phyloP scores from a whole-genome alignment of 176 grass and related monocot species.

The Dactylis glomerata region DNA sequence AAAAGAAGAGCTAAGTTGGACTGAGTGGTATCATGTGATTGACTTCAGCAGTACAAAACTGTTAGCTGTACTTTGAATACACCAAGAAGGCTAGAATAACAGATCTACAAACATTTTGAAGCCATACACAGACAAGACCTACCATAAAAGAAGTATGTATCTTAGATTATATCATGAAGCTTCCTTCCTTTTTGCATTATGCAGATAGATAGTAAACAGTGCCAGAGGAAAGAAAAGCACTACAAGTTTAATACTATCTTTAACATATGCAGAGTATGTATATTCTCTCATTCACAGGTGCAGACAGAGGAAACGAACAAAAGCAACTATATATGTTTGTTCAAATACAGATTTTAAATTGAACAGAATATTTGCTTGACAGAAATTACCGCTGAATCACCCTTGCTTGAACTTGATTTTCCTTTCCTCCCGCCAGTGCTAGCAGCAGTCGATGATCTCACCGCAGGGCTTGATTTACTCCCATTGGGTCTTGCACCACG shows the following conservation, averaged over 20 bases:
- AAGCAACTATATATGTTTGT: not conserved
- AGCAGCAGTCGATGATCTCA: conserved; percentile 53
- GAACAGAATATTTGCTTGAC: not conserved
- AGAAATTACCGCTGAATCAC: conserved; percentile 65
- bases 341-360: conserved; percentile 5
- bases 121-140: not conserved
- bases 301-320: not conserved
- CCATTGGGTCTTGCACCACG: conserved; percentile 64
- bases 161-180: not conserved
- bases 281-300: not conserved
- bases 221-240: not conserved
- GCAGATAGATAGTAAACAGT: conserved; percentile 1
- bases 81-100: conserved; percentile 1
- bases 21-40: conserved; percentile 15
- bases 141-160: conserved; percentile 14
- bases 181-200: not conserved
- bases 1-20: not conserved
- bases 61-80: conserved; percentile 5
- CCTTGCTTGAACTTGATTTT: conserved; percentile 64
- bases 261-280: not conserved
- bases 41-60: conserved; percentile 1
- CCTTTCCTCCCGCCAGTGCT: conserved; percentile 64
- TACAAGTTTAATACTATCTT: not conserved
- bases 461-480: conserved; percentile 44
- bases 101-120: not conserved